phyloP scores from a whole-genome alignment of 371 early-diverging fungal species.

The Rhizopus delemar region DNA sequence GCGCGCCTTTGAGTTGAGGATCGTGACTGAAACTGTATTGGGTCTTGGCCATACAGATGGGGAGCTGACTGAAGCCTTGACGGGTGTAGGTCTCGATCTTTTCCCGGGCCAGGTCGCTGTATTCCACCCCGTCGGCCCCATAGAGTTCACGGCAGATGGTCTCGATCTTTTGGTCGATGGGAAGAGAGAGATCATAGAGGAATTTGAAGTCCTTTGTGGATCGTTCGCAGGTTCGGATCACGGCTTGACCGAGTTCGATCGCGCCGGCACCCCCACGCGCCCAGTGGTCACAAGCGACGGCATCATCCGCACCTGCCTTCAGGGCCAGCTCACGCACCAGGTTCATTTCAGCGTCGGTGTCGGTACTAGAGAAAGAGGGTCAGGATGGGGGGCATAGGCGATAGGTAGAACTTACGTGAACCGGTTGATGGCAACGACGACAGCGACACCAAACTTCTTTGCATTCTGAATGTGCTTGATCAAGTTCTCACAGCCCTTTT shows the following conservation, averaged over 20 bases:
- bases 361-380: constrained; percentile 51
- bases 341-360: constrained; percentile 86
- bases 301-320: constrained; percentile 86
- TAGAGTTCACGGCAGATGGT: constrained; percentile 90
- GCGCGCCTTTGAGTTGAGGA: constrained; percentile 88
- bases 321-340: constrained; percentile 72
- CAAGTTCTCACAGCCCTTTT: constrained; percentile 84
- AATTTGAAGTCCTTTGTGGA: constrained; percentile 68
- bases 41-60: constrained; percentile 98
- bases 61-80: constrained; percentile 83
- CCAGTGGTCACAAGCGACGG: constrained; percentile 89
- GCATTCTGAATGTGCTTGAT: constrained; percentile 90
- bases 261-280: constrained; percentile 93
- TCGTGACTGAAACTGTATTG: constrained; percentile 91
- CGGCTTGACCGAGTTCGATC: constrained; percentile 82
- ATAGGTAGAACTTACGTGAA: constrained; percentile 57
- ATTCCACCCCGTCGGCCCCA: constrained; percentile 87
- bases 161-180: constrained; percentile 89
- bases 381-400: neutral
- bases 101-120: constrained; percentile 75
- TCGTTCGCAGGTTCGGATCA: constrained; percentile 75
- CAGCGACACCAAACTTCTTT: constrained; percentile 85
- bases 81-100: constrained; percentile 83
- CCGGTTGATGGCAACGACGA: constrained; percentile 92
- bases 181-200: constrained; percentile 76